Conservation (phyloP, 495 filamentous ascomycete genomes). For the Stereocaulon alpinum region DNA sequence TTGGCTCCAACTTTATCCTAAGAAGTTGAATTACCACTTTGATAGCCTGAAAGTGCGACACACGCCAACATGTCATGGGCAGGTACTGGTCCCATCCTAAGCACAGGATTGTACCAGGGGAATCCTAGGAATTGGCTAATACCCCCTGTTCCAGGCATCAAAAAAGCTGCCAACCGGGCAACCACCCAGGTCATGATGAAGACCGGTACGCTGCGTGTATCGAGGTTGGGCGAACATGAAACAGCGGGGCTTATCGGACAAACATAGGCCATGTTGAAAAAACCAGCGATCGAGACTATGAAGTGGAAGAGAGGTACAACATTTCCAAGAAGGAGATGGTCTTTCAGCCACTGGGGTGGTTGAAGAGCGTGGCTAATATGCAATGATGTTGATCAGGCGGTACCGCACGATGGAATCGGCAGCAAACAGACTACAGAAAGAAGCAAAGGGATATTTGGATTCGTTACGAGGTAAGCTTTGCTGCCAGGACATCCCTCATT, state of each 20-base stretch:
- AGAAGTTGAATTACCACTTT: not conserved
- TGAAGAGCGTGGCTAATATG: slow-evolving; percentile 17
- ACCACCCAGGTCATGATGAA: slow-evolving; percentile 99
- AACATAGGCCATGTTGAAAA: slow-evolving; percentile 81
- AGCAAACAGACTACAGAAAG: slow-evolving; percentile 83
- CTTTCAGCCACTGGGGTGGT: not conserved
- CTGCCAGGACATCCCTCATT: not conserved
- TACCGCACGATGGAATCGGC: slow-evolving; percentile 96
- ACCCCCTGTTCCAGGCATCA: slow-evolving; percentile 58
- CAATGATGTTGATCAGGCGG: slow-evolving; percentile 41
- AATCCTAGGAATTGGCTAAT: not conserved
- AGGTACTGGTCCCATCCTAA: slow-evolving; percentile 31
- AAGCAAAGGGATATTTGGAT: slow-evolving; percentile 95
- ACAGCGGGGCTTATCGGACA: slow-evolving; percentile 16
- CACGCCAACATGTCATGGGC: slow-evolving; percentile 53
- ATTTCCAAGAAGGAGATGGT: not conserved
- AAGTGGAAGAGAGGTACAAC: slow-evolving; percentile 82
- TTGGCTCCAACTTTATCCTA: not conserved
- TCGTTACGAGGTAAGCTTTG: slow-evolving; percentile 65
- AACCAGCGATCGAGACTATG: slow-evolving; percentile 96
- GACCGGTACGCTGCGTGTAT: slow-evolving; percentile 48
- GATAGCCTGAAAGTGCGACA: not conserved
- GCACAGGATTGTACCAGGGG: not conserved
- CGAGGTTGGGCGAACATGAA: not conserved
- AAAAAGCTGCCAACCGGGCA: slow-evolving; percentile 97